Evolutionary conservation across 108 stramenopile genomes (phyloP).

Genomic region (Nitzschia sp.): DNA sequence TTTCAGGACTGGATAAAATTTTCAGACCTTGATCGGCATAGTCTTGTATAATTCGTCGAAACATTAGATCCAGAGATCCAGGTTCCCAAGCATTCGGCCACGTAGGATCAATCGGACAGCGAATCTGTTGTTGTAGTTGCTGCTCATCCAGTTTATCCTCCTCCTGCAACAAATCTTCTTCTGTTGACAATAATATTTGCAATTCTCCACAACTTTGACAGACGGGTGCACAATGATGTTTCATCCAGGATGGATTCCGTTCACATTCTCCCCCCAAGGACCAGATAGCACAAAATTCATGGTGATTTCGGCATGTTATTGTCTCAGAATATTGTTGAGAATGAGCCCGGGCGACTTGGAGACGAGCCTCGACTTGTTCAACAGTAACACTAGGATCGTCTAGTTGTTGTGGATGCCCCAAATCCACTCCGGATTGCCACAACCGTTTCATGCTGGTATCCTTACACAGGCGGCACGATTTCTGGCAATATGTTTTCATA

Average conservation of each 20-base stretch:
- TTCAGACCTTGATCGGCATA: constrained; percentile 47
- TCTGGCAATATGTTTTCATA: background rate
- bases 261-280: constrained; percentile 67
- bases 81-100: constrained; percentile 52
- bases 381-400: constrained; percentile 4
- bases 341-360: constrained; percentile 14
- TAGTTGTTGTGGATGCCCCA: background rate
- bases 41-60: constrained; percentile 57
- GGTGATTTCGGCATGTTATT: constrained; percentile 46
- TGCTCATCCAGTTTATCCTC: too few species aligned
- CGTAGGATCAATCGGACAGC: constrained; percentile 42
- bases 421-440: background rate
- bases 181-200: too few species aligned
- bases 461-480: background rate
- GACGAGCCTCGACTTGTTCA: background rate
- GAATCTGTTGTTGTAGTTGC: too few species aligned
- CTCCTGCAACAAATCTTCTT: too few species aligned
- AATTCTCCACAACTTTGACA: constrained; percentile 64
- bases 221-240: constrained; percentile 63
- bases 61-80: constrained; percentile 65
- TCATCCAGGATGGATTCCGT: constrained; percentile 56
- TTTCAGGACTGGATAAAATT: constrained; percentile 56
- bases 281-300: constrained; percentile 65
- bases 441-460: background rate
- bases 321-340: background rate